Base-by-base conservation (phyloP, 2,329 filamentous ascomycete genomes). In the Venturia pyrina region DNA sequence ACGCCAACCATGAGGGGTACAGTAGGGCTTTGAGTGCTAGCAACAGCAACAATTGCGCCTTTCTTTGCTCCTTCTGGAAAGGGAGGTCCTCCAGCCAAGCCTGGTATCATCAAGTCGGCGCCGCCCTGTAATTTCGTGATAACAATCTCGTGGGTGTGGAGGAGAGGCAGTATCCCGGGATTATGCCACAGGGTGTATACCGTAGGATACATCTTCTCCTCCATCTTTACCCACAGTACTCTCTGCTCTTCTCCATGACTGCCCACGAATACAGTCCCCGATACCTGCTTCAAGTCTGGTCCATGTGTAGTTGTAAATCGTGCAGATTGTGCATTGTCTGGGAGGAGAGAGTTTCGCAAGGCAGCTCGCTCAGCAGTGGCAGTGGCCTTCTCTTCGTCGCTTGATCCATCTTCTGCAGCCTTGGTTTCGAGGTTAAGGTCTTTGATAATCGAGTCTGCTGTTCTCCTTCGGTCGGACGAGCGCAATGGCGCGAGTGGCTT, bases 111-210 rank as follows among this genome's bases (percentile, higher is more conserved):
- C 61, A 89, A 76, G 73, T 89, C 86, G 24, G 87, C 86, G 4
- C 87, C 87, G 8, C 82, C 81, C 66, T 83, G 83, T 10, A 89
- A 76, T 74, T 88, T 89, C 67, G 82, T 79, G 71, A 89, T 82
- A 3, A 86, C 83, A 32, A 85, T 80, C 11, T 80, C 78, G 4
- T 84, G 85, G 0, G 87, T 89, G 69, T 87, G 82, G n/a, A 89
- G 78, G 41, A 89, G 73, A 0, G 87, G 85, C 0, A 88, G 76
- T 17, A 89, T 76, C 40, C 79, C 78, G 3, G 86, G 80, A 70
- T 87, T 85, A 66, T 82, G 80, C 87, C 87, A 89, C 67, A 89
- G 75, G 1, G 87, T 87, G 72, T 89, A 89, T 2, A 89, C 85
- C 62, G 79, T 80, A 19, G 81, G 82, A 67, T 81, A 81, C 74